These are phyloP conservation scores for Eimeria falciformis DNA, from an alignment of 169 alveolate genomes.

Conservation along the genomic window DNA sequence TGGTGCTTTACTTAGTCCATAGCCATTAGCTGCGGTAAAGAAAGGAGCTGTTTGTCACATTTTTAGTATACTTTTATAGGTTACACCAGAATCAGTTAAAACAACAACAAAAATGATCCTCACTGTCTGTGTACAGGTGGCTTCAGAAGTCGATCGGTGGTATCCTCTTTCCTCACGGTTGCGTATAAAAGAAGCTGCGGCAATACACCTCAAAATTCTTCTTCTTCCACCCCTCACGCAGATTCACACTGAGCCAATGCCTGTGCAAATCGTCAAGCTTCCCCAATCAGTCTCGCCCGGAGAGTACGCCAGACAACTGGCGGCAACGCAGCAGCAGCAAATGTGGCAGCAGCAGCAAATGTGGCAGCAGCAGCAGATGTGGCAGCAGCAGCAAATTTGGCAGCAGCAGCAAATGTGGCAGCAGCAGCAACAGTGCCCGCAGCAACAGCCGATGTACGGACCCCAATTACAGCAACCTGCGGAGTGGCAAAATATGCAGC, in stretches of 20 bases:
- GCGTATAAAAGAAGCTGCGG: neutral
- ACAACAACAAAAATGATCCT: too few species aligned
- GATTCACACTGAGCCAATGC: neutral
- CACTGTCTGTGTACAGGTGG: neutral
- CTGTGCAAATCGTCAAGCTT: neutral
- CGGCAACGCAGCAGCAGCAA: neutral
- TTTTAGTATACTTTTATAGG: too few species aligned
- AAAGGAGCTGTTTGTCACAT: too few species aligned
- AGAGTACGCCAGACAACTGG: neutral
- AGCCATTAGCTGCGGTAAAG: too few species aligned
- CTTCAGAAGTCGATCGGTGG: neutral
- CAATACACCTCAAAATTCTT: neutral
- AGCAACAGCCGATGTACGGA: slow-evolving; percentile 2
- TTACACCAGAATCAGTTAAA: too few species aligned
- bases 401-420: neutral
- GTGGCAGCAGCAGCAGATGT: neutral
- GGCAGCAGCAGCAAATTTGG: neutral
- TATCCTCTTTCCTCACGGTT: neutral
- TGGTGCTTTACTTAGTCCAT: too few species aligned
- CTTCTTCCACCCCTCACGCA: neutral
- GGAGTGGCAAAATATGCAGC: too few species aligned
- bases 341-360: slow-evolving; percentile 4
- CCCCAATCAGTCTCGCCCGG: neutral
- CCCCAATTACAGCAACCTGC: neutral
- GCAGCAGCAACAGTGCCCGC: slow-evolving; percentile 22